phyloP scores from a whole-genome alignment of 2,329 filamentous ascomycete species.

The Calonectria pauciramosa region DNA sequence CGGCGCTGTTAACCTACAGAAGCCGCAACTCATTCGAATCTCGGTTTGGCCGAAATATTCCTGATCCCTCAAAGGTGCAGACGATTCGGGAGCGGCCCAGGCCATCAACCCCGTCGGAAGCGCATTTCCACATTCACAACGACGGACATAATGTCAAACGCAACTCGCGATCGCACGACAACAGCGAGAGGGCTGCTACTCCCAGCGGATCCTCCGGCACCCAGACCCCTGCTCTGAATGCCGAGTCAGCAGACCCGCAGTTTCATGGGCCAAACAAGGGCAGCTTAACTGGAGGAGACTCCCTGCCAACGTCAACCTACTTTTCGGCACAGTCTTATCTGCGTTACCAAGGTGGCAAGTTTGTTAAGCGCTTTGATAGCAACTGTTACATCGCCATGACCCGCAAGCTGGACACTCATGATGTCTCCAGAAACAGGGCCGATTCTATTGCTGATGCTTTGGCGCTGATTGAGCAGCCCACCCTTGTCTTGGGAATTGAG shows the following conservation, averaged over 20 bases:
- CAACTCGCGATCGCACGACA: conserved; percentile 62
- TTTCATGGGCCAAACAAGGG: conserved; percentile 75
- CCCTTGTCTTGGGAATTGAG: conserved; percentile 93
- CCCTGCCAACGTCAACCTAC: conserved; percentile 78
- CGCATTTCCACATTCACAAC: conserved; percentile 86
- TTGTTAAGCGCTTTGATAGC: conserved; percentile 96
- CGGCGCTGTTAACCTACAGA: conserved; percentile 93
- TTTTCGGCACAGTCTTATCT: conserved; percentile 99
- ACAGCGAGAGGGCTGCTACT: conserved; percentile 49
- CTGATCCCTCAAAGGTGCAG: conserved; percentile 86
- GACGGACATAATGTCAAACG: conserved; percentile 80
- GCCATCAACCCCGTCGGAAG: conserved; percentile 74
- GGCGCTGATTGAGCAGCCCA: conserved; percentile 86
- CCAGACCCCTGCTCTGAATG: conserved; percentile 40
- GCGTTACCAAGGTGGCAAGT: conserved; percentile 95
- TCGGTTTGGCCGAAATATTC: conserved; percentile 92
- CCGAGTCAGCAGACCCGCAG: conserved; percentile 68
- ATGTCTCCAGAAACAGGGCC: conserved; percentile 86
- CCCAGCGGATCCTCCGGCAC: conserved; percentile 42
- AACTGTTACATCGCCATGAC: conserved; percentile 99
- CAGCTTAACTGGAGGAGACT: conserved; percentile 65
- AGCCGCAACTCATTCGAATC: conserved; percentile 98
- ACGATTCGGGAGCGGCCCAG: conserved; percentile 80
- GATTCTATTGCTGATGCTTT: conserved; percentile 80
- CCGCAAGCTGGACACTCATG: conserved; percentile 96